phyloP scores from a whole-genome alignment of 805 yeast genomes.

The Kodamaea fukazawae region DNA sequence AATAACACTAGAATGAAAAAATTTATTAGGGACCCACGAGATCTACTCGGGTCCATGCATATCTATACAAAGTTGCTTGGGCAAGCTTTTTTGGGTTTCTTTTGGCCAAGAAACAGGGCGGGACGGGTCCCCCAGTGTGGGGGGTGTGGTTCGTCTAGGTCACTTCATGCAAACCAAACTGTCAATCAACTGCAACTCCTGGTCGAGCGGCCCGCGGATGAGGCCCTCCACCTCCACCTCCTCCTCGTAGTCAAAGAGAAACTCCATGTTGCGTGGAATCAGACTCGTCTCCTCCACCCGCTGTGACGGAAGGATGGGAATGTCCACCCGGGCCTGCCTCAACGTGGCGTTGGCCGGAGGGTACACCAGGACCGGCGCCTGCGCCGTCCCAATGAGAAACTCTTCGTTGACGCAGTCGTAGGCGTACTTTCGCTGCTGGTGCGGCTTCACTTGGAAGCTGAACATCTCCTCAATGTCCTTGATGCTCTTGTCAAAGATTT shows the following conservation, averaged over 20 bases:
- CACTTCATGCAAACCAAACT: constrained; percentile 6
- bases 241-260: constrained; percentile 1
- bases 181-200: constrained; percentile 15
- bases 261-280: neutral
- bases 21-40: too few species aligned
- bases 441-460: constrained; percentile 9
- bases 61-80: too few species aligned
- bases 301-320: constrained; percentile 10
- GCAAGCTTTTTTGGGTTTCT: too few species aligned
- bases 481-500: constrained; percentile 23
- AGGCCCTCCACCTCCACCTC: constrained; percentile 9
- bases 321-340: constrained; percentile 1
- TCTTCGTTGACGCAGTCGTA: constrained; percentile 16
- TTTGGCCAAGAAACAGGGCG: too few species aligned
- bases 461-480: constrained; percentile 25
- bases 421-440: constrained; percentile 5
- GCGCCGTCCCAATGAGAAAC: constrained; percentile 12
- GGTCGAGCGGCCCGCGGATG: constrained; percentile 8
- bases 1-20: too few species aligned
- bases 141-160: neutral
- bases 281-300: neutral
- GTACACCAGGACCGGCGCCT: neutral
- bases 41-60: too few species aligned
- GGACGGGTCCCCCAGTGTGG: too few species aligned
- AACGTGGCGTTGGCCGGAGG: constrained; percentile 2